Percentiles rank a stretch among this genome's conserved stretches.
These are phyloP conservation scores for Berberis thunbergii DNA, from an alignment of 164 flowering plant genomes.

Conservation along the genomic window DNA sequence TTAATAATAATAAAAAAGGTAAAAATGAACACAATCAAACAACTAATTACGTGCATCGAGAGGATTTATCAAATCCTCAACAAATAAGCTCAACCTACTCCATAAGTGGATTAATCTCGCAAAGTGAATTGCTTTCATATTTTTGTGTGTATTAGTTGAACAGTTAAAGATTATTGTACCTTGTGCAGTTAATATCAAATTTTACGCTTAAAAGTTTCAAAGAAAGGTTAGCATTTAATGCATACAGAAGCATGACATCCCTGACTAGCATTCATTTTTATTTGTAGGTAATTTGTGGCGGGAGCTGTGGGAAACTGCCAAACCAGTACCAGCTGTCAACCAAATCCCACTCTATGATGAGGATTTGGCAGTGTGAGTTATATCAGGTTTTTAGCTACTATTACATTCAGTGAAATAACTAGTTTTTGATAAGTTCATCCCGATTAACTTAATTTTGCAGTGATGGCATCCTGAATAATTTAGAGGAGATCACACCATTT, in stretches of 20 bases:
- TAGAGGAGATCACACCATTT: constrained; percentile 65
- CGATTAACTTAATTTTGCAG: constrained; percentile 26
- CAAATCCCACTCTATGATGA: constrained; percentile 88
- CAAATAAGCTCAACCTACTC: no score
- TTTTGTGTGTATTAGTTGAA: neutral
- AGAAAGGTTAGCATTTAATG: no score
- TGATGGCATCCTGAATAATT: constrained; percentile 61
- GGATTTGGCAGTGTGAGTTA: constrained; percentile 89
- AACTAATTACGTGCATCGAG: no score
- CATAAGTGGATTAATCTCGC: neutral
- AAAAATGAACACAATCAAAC: no score
- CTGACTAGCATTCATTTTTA: neutral
- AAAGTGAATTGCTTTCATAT: neutral
- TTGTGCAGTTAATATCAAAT: neutral
- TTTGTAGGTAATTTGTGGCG: constrained; percentile 83
- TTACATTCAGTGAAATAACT: constrained; percentile 1
- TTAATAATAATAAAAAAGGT: no score
- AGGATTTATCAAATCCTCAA: no score
- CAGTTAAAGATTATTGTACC: neutral
- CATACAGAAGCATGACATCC: neutral
- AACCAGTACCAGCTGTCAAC: constrained; percentile 79
- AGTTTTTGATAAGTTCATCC: neutral
- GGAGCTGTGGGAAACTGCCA: constrained; percentile 90
- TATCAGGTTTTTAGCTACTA: neutral
- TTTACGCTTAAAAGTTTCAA: neutral